These are phyloP conservation scores for Sphaerulina vaccinii DNA, from an alignment of 2,329 filamentous ascomycete genomes.

Conservation along the genomic window DNA sequence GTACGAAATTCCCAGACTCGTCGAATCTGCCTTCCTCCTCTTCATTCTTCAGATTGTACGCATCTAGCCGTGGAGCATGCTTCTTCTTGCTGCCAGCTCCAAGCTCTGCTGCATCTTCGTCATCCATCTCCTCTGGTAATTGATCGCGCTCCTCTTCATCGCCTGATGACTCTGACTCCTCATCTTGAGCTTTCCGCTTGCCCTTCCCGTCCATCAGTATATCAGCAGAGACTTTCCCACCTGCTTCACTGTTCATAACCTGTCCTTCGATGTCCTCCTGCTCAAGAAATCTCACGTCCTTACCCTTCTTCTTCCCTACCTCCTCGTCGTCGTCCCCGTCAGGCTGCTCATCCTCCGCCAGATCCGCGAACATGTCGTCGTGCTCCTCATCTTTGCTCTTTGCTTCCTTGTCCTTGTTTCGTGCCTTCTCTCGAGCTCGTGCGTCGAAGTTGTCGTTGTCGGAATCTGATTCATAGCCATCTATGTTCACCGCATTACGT, in stretches of 20 bases:
- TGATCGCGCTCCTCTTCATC: slow-evolving; percentile 66
- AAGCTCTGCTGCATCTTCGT: slow-evolving; percentile 81
- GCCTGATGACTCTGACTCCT: slow-evolving; percentile 42
- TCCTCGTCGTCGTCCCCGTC: slow-evolving; percentile 55
- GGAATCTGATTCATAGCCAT: slow-evolving; percentile 91
- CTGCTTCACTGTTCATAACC: slow-evolving; percentile 68
- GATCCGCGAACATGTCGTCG: slow-evolving; percentile 79
- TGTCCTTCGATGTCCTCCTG: slow-evolving; percentile 74
- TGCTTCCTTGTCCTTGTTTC: slow-evolving; percentile 38
- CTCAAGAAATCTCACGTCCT: slow-evolving; percentile 60
- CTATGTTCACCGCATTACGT: slow-evolving; percentile 90
- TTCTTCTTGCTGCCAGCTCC: slow-evolving; percentile 87
- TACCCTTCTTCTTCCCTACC: slow-evolving; percentile 58
- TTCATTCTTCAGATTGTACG: slow-evolving; percentile 89
- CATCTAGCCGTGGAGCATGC: slow-evolving; percentile 90
- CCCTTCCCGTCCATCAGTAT: slow-evolving; percentile 61
- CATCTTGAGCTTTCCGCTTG: slow-evolving; percentile 41
- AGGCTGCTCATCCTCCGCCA: slow-evolving; percentile 54
- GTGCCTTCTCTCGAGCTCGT: slow-evolving; percentile 52
- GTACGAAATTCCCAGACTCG: slow-evolving; percentile 83
- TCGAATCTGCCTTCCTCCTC: slow-evolving; percentile 93
- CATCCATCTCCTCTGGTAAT: slow-evolving; percentile 55
- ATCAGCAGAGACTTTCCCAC: slow-evolving; percentile 63
- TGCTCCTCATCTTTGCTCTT: slow-evolving; percentile 63
- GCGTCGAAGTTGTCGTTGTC: slow-evolving; percentile 88